Base-by-base conservation (phyloP, 768 basidiomycete genomes). In the Leucocoprinus sp. region DNA sequence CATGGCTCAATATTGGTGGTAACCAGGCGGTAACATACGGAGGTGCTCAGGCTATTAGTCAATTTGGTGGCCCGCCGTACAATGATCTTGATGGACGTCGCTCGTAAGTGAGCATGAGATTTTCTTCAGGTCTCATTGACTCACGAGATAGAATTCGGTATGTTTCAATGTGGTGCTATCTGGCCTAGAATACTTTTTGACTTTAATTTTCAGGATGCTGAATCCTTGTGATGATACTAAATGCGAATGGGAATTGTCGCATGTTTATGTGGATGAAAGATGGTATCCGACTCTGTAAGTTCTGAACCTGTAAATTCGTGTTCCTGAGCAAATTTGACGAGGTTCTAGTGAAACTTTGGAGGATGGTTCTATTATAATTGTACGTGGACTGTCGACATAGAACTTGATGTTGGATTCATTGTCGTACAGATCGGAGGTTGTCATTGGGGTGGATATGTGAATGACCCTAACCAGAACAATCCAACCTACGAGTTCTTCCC, bases 401-500 rank as follows among this genome's bases (percentile, higher is more conserved):
- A 4, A 9, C 42, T 27, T 4, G 1, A 14, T 5, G 12, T 22
- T 22, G 3, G 11, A 7, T 17, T 31, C 5, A 37, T 28, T 23
- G 11, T 4, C 11, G 5, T 19, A 1, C 9, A 80, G 78, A 62
- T 80, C 22, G 81, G 80, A 19, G 80, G 80, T 2, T 75, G 74
- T 51, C 58, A 58, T 37, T 65, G 67, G 55, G 83, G 84, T 8
- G 82, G 84, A 28, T 92, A 81, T 57, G 80, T 88, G 51, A 88
- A 85, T 61, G 76, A 76, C 43, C 67, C 68, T 0, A 59, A 57
- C 9, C 81, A 87, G 52, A 74, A 78, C 50, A 86, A 88, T 56
- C 88, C 87, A 0, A 85, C 82, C 0, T 81, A 83, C 58, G 84
- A 89, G 61, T 83, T 84, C 66, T 88, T 78, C 68, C 87, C 87